Conservation (phyloP, 140 eudicot genomes). For the Bidens hawaiensis region DNA sequence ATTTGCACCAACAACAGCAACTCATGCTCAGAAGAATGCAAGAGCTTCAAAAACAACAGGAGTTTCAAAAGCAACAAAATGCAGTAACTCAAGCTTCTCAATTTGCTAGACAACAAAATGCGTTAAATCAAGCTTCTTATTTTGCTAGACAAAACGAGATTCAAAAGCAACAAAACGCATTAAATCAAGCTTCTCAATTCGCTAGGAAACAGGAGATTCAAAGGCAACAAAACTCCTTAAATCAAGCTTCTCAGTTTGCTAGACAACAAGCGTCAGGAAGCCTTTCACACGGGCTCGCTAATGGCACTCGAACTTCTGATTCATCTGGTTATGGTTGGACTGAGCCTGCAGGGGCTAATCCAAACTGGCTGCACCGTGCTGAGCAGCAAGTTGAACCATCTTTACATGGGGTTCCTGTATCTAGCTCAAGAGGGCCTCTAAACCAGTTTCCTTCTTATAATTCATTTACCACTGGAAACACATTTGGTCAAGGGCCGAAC, state of each 20-base stretch:
- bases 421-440: slow-evolving; percentile 41
- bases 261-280: slow-evolving; percentile 42
- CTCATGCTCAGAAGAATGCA: slow-evolving; percentile 71
- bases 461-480: slow-evolving; percentile 46
- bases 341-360: slow-evolving; percentile 41
- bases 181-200: slow-evolving; percentile 42
- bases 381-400: slow-evolving; percentile 78
- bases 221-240: slow-evolving; percentile 41
- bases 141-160: slow-evolving; percentile 28
- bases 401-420: slow-evolving; percentile 71
- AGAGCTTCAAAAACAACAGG: slow-evolving; percentile 60
- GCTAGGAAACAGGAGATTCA: slow-evolving; percentile 23
- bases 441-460: slow-evolving; percentile 43
- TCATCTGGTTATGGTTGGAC: slow-evolving; percentile 47
- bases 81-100: slow-evolving; percentile 37
- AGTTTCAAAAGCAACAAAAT: slow-evolving; percentile 35
- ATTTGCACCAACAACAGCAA: slow-evolving; percentile 86
- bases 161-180: slow-evolving; percentile 35
- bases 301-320: slow-evolving; percentile 49
- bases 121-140: slow-evolving; percentile 37
- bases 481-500: slow-evolving; percentile 43
- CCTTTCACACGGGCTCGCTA: slow-evolving; percentile 35
- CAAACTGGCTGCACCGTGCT: slow-evolving; percentile 62
- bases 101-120: slow-evolving; percentile 36
- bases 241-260: slow-evolving; percentile 37